Evolutionary conservation across 148 eudicot species (phyloP).

Genomic region (Spergularia bocconei): DNA sequence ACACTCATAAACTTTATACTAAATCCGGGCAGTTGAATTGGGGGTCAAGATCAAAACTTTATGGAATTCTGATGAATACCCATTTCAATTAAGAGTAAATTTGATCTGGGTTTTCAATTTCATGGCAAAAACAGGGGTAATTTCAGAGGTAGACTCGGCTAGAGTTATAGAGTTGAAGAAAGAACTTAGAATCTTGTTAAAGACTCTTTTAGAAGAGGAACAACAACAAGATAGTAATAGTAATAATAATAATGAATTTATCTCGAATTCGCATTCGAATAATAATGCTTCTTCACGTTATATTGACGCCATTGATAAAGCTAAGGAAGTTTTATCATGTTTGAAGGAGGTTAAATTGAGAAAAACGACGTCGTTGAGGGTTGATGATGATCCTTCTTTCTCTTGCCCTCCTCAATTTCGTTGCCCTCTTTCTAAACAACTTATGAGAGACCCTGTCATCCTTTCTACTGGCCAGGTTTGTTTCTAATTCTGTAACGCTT

Average conservation of each 20-base stretch:
- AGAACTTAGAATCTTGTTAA: conserved; percentile 55
- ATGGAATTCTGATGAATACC: conserved; percentile 22
- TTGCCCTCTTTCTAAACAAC: conserved; percentile 80
- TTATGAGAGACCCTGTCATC: conserved; percentile 87
- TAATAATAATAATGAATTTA: conserved; percentile 12
- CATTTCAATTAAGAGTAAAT: conserved; percentile 25
- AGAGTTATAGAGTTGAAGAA: conserved; percentile 64
- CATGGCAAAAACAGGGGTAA: conserved; percentile 66
- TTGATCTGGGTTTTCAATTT: conserved; percentile 22
- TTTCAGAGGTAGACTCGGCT: conserved; percentile 51
- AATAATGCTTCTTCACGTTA: conserved; percentile 8
- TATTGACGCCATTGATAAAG: conserved; percentile 57
- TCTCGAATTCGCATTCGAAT: background rate
- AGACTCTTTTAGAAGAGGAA: conserved; percentile 49
- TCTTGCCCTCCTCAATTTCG: conserved; percentile 59
- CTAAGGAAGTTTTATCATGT: conserved; percentile 43
- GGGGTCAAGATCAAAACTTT: background rate
- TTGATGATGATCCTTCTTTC: background rate
- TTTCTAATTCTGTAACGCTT: background rate
- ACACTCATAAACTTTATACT: background rate
- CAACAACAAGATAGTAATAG: conserved; percentile 11
- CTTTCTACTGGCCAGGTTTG: conserved; percentile 76
- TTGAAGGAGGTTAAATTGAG: conserved; percentile 52
- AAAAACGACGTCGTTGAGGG: conserved; percentile 31
- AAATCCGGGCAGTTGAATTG: background rate